Conservation (phyloP, 2,329 filamentous ascomycete species). For the Coniochaeta hoffmannii region DNA sequence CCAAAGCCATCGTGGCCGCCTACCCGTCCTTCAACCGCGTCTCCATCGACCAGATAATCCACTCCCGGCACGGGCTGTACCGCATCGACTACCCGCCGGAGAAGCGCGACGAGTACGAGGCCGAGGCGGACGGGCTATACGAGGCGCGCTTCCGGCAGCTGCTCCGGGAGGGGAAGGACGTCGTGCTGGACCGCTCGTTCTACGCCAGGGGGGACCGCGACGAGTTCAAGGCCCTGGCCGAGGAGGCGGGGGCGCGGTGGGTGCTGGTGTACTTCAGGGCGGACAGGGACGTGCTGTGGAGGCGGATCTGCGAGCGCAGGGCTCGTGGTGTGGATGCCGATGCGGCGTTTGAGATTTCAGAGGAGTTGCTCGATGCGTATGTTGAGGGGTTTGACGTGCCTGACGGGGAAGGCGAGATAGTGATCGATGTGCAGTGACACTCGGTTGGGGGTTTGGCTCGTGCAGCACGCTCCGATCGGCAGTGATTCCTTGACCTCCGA, state of each 20-base stretch:
- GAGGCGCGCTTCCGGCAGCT: slow-evolving; percentile 7
- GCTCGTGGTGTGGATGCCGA: slow-evolving; percentile 9
- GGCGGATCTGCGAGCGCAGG: slow-evolving; percentile 19
- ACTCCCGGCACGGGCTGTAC: slow-evolving; percentile 18
- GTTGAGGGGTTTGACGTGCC: slow-evolving; percentile 10
- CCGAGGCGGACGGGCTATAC: slow-evolving; percentile 22
- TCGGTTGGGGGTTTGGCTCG: no score
- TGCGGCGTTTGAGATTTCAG: slow-evolving; percentile 9
- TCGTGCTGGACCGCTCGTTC: slow-evolving; percentile 24
- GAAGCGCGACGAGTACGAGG: slow-evolving; percentile 11
- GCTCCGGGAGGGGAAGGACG: slow-evolving; percentile 12
- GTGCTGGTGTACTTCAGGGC: slow-evolving; percentile 21
- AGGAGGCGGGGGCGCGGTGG: slow-evolving; percentile 18
- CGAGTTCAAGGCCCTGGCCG: slow-evolving; percentile 18
- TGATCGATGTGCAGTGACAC: slow-evolving; percentile 4
- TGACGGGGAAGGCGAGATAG: slow-evolving; percentile 9
- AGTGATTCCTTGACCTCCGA: no score
- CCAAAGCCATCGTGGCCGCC: slow-evolving; percentile 16
- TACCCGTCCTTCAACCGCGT: slow-evolving; percentile 17
- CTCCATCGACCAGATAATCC: slow-evolving; percentile 17
- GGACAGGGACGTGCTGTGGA: slow-evolving; percentile 20
- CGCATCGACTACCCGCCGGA: slow-evolving; percentile 18
- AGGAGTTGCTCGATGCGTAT: slow-evolving; percentile 8
- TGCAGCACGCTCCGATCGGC: no score
- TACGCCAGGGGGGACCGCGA: slow-evolving; percentile 22